Evolutionary conservation across 768 basidiomycete genomes (phyloP), one percentile per base, ranked within the genome.

Genomic region (Mycena galopus): DNA sequence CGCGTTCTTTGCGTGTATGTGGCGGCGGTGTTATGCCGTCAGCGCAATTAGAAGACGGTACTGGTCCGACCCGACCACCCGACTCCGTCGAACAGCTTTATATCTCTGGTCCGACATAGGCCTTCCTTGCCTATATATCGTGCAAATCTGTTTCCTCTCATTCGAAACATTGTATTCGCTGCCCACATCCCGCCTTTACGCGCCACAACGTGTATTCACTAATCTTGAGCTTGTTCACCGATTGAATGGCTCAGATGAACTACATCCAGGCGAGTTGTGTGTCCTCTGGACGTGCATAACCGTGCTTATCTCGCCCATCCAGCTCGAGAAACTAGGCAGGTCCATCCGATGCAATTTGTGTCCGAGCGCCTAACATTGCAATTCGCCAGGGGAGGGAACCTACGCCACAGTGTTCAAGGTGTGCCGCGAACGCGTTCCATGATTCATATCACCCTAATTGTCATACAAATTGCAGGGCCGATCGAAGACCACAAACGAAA

Each of bases 401-500:
- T 98, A 97, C 81, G 96, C 96, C 57, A 97, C 96, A 6, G 96
- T 97, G 21, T 97, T 93, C 89, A 98, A 98, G 91, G 96, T 96
- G 35, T 16, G 10, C 71, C 64, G 83, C 68, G 8, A 30, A n/a
- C 1, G 21, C 42, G 19, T 35, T 19, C 7, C 11, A 1, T 9
- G 12, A 21, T 44, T 32, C 60, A 4, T 19, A 8, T 29, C 25
- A 19, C 3, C 8, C 21, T n/a, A n/a, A n/a, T n/a, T n/a, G n/a
- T 14, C 42, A 47, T 19, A n/a, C 16, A 14, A 4, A 44, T 12
- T 37, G 12, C 71, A 96, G 95, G 98, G 98, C 19, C 92, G 97
- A 72, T 97, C 96, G 25, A 88, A 96, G 73, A 96, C 96, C 35
- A 99, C 97, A 25, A 97, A 97, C 77, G 98, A 99, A 82, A 96